Percentiles rank a stretch among this genome's conserved stretches.
These are phyloP conservation scores for Verticillium alfalfae DNA, from an alignment of 2,329 filamentous ascomycete genomes.

Conservation along the genomic window DNA sequence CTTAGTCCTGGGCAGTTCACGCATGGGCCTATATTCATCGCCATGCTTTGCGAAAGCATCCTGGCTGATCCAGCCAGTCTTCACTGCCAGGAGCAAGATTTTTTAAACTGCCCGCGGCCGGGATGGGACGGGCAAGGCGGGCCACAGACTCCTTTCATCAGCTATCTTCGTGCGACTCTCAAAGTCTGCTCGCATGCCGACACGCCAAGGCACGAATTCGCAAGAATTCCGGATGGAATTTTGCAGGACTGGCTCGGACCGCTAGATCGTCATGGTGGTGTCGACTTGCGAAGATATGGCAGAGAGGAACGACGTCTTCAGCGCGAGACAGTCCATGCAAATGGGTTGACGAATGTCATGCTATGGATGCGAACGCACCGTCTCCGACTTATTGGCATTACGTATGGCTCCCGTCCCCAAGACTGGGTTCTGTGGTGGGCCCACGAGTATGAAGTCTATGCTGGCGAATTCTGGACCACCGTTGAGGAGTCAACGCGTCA, in stretches of 20 bases:
- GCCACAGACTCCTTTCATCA: background rate
- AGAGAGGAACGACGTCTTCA: background rate
- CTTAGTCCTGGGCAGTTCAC: background rate
- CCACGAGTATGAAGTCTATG: background rate
- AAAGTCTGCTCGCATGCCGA: background rate
- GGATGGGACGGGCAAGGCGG: background rate
- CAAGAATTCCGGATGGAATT: background rate
- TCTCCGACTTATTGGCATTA: slow-evolving; percentile 1
- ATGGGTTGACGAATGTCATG: background rate
- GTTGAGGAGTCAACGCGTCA: background rate
- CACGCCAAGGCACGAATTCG: background rate
- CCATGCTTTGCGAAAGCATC: background rate
- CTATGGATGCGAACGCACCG: background rate
- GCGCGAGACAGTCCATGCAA: background rate
- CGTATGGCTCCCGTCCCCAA: background rate
- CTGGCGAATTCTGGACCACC: background rate
- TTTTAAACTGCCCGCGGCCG: background rate
- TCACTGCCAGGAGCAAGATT: background rate
- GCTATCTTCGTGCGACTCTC: background rate
- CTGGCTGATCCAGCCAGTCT: background rate
- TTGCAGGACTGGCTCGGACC: background rate
- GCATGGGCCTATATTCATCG: background rate
- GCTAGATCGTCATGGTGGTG: background rate
- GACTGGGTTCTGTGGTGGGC: slow-evolving; percentile 6
- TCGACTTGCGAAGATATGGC: background rate